phyloP scores from a whole-genome alignment of 2,329 filamentous ascomycete species.

The Hymenoscyphus linearis region DNA sequence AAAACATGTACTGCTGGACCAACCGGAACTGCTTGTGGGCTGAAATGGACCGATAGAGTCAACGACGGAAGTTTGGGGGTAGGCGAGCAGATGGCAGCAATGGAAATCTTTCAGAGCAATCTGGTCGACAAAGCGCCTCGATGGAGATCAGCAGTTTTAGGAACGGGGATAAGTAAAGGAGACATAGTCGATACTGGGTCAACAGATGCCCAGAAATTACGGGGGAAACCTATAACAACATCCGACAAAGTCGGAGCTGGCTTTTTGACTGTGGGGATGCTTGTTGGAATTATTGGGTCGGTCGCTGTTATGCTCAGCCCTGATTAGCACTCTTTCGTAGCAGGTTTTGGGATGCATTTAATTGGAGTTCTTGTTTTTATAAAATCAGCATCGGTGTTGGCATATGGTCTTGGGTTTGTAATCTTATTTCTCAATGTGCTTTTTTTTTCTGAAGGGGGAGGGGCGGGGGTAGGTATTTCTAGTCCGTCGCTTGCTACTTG shows the following conservation, averaged over 20 bases:
- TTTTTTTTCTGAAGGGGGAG: not conserved
- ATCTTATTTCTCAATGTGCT: not conserved
- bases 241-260: slow-evolving; percentile 39
- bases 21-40: slow-evolving; percentile 54
- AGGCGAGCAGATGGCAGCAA: slow-evolving; percentile 65
- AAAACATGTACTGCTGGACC: slow-evolving; percentile 52
- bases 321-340: not conserved
- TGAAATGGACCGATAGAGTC: slow-evolving; percentile 49
- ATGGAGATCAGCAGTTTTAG: slow-evolving; percentile 32
- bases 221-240: slow-evolving; percentile 28
- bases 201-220: not conserved
- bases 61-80: slow-evolving; percentile 57
- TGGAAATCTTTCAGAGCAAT: slow-evolving; percentile 52
- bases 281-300: slow-evolving; percentile 22
- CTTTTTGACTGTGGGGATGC: slow-evolving; percentile 35
- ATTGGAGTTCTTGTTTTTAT: not conserved
- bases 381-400: not conserved
- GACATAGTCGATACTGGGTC: slow-evolving; percentile 18
- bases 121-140: slow-evolving; percentile 33
- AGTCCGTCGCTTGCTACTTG: not conserved
- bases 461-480: not conserved
- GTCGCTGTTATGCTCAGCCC: not conserved
- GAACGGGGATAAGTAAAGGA: slow-evolving; percentile 38
- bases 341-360: not conserved
- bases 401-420: not conserved